Conservation (phyloP, 106 monocot species). For the Allium sativum region DNA sequence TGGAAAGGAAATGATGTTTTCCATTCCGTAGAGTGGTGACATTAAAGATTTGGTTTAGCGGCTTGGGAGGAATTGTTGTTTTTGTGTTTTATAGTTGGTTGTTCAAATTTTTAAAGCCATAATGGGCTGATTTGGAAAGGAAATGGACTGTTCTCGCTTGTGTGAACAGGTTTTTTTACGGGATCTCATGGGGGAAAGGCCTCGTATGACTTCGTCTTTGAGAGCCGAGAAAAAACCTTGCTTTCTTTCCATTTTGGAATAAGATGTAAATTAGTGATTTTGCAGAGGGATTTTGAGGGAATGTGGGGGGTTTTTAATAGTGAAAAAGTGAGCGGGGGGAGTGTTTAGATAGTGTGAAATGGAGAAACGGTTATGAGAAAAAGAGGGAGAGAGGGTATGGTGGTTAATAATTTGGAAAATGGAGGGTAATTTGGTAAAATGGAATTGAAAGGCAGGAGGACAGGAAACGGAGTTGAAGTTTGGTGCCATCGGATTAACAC, state of each 20-base stretch:
- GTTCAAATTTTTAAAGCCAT: too few species aligned
- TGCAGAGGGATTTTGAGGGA: not conserved
- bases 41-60: too few species aligned
- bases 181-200: conserved; percentile 45
- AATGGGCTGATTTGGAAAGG: too few species aligned
- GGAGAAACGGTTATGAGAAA: not conserved
- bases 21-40: too few species aligned
- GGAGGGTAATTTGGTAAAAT: not conserved
- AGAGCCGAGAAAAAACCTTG: conserved; percentile 87
- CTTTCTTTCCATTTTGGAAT: conserved; percentile 62
- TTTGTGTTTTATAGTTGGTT: too few species aligned
- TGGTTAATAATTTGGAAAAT: not conserved
- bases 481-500: not conserved
- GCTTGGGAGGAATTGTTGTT: too few species aligned
- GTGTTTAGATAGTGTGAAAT: not conserved
- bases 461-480: not conserved
- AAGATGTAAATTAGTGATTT: not conserved
- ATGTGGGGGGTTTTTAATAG: not conserved
- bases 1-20: too few species aligned
- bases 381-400: not conserved
- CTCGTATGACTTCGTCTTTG: conserved; percentile 72
- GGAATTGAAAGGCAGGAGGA: not conserved
- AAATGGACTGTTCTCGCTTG: conserved; percentile 10
- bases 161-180: conserved; percentile 17
- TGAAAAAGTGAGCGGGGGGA: not conserved